A percentile compares a stretch with the other conserved stretches of the same genome.
phyloP scores from a whole-genome alignment of 2,329 filamentous ascomycete species.

The Xylariaceae sp. region DNA sequence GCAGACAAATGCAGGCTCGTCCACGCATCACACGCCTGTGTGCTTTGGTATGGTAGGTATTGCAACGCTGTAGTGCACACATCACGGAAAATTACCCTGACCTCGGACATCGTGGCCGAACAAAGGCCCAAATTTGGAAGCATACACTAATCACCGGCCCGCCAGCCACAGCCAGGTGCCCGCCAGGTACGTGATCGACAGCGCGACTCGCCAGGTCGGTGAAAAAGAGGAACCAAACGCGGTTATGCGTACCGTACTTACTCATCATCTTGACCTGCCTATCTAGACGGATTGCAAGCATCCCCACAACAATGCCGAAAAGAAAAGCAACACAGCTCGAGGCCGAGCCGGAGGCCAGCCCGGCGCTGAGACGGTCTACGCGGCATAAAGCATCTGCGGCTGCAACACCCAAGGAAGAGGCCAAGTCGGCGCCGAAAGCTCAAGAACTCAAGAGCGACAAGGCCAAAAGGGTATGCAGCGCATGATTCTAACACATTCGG shows the following conservation, averaged over 20 bases:
- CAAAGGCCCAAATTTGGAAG: too few relatives aligned
- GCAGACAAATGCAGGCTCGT: not conserved
- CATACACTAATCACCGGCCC: constrained; percentile 8
- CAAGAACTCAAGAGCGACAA: not conserved
- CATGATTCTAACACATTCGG: not conserved
- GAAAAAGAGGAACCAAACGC: too few relatives aligned
- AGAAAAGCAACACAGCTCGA: constrained; percentile 15
- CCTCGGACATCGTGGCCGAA: too few relatives aligned
- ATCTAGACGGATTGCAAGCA: not conserved
- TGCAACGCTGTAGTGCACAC: not conserved
- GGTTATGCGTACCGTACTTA: not conserved
- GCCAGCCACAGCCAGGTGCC: not conserved
- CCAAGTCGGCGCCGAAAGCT: not conserved
- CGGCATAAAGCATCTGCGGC: constrained; percentile 15
- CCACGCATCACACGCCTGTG: too few relatives aligned
- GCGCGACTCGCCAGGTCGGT: too few relatives aligned
- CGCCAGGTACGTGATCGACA: not conserved
- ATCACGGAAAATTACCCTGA: too few relatives aligned
- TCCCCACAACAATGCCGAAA: constrained; percentile 17
- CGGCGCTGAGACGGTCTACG: constrained; percentile 19
- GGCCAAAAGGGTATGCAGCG: constrained; percentile 8
- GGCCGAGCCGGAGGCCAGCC: not conserved
- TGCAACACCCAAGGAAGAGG: not conserved
- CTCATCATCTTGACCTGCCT: too few relatives aligned
- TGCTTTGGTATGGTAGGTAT: not conserved